Evolutionary conservation across 176 grass and related monocot species (phyloP).

Genomic region (Raddia distichophylla): DNA sequence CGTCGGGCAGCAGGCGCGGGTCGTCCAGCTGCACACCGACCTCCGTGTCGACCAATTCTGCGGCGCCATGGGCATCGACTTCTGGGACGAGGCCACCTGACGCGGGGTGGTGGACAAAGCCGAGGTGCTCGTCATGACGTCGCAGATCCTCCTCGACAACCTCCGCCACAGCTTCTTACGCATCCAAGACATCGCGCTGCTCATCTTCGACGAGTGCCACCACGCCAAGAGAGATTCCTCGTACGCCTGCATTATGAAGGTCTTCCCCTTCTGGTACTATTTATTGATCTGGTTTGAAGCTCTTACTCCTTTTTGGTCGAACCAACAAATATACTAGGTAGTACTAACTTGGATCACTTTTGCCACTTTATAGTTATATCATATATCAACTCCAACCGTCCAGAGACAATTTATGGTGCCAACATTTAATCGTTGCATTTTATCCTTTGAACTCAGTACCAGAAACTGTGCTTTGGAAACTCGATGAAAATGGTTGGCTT

Average conservation of each 20-base stretch:
- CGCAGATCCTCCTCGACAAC: slow-evolving; percentile 82
- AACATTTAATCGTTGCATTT: slow-evolving; percentile 5
- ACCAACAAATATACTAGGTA: slow-evolving; percentile 7
- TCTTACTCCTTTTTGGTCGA: neutral
- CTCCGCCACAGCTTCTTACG: slow-evolving; percentile 66
- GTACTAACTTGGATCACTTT: neutral
- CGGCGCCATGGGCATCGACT: slow-evolving; percentile 76
- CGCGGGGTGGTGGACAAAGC: slow-evolving; percentile 9
- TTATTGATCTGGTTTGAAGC: slow-evolving; percentile 10
- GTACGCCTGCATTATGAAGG: slow-evolving; percentile 79
- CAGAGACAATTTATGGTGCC: neutral
- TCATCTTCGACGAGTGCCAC: slow-evolving; percentile 95
- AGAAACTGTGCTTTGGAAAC: too few species aligned
- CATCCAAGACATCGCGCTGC: slow-evolving; percentile 56
- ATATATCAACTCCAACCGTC: neutral
- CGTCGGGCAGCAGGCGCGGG: slow-evolving; percentile 70
- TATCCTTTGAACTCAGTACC: too few species aligned
- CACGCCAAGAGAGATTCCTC: slow-evolving; percentile 46
- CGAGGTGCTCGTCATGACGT: slow-evolving; percentile 90
- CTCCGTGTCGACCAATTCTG: slow-evolving; percentile 61
- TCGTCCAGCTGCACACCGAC: slow-evolving; percentile 66
- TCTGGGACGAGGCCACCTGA: slow-evolving; percentile 54
- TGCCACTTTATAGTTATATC: neutral
- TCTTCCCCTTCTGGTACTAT: slow-evolving; percentile 11
- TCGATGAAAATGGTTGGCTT: too few species aligned